phyloP scores from a whole-genome alignment of 2,329 filamentous ascomycete species.

The Akanthomyces dipterigenus region DNA sequence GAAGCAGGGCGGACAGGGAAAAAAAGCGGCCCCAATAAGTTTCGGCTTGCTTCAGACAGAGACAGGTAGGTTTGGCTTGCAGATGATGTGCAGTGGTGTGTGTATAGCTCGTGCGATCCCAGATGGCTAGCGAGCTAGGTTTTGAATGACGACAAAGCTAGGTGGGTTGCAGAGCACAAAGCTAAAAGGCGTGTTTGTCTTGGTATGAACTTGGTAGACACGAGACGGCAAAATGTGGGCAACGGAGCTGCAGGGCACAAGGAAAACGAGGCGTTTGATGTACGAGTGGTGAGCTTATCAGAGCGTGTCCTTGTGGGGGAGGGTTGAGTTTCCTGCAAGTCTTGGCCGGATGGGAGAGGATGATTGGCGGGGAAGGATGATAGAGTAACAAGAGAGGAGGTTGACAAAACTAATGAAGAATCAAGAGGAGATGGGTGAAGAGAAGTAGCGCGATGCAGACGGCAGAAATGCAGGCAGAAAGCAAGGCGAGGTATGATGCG shows the following conservation, averaged over 20 bases:
- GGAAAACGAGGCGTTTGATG: not conserved
- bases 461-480: not conserved
- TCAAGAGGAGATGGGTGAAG: not conserved
- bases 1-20: not conserved
- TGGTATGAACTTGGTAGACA: slow-evolving; percentile 3
- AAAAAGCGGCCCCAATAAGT: not conserved
- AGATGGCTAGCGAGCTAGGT: not conserved
- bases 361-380: not conserved
- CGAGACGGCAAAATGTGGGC: slow-evolving; percentile 2
- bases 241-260: not conserved
- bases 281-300: not conserved
- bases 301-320: slow-evolving; percentile 1
- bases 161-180: not conserved
- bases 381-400: not conserved
- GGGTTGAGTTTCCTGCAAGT: not conserved
- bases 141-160: slow-evolving; percentile 3
- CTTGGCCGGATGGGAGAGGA: not conserved
- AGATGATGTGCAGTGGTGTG: slow-evolving; percentile 8
- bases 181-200: not conserved
- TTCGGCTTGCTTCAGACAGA: not conserved
- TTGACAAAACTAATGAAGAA: not conserved
- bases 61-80: not conserved
- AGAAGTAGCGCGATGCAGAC: not conserved
- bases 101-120: slow-evolving; percentile 2
- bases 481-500: not conserved